phyloP scores from a whole-genome alignment of 2,329 filamentous ascomycete genomes.

The Sporothrix variecibatus region DNA sequence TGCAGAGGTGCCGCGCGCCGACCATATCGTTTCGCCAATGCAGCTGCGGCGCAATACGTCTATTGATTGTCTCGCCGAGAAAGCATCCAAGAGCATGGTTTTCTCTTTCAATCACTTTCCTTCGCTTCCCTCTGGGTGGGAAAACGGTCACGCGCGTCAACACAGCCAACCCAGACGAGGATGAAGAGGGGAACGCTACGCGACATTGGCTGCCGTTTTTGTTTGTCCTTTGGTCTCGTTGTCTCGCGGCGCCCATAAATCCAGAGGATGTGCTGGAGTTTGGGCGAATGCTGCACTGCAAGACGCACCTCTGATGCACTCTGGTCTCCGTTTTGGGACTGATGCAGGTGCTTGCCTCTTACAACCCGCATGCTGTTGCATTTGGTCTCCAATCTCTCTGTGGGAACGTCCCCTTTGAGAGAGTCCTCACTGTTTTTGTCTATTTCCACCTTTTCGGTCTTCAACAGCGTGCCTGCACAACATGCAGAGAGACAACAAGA shows the following conservation, averaged over 20 bases:
- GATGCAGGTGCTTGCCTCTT: slow-evolving; percentile 6
- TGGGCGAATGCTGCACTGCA: slow-evolving; percentile 1
- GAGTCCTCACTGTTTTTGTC: background rate
- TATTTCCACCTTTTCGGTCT: background rate
- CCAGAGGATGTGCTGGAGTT: background rate
- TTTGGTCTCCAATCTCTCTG: background rate
- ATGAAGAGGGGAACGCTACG: background rate
- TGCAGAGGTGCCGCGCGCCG: background rate
- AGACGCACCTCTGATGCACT: slow-evolving; percentile 13
- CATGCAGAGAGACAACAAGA: background rate
- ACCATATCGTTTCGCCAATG: background rate
- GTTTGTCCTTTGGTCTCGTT: background rate
- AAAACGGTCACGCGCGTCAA: slow-evolving; percentile 15
- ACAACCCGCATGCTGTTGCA: background rate
- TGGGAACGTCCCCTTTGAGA: background rate
- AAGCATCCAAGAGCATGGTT: background rate
- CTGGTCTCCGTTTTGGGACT: slow-evolving; percentile 18
- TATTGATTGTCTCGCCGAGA: background rate
- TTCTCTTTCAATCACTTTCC: background rate
- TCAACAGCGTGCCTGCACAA: background rate
- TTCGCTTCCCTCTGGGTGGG: background rate
- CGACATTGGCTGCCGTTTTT: background rate
- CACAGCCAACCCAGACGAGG: background rate
- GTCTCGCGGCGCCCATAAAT: background rate
- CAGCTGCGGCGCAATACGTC: background rate